A percentile compares a stretch with the other conserved stretches of the same genome.
phyloP scores from a whole-genome alignment of 192 early-diverging fungal genomes.

The Piromyces sp. region DNA sequence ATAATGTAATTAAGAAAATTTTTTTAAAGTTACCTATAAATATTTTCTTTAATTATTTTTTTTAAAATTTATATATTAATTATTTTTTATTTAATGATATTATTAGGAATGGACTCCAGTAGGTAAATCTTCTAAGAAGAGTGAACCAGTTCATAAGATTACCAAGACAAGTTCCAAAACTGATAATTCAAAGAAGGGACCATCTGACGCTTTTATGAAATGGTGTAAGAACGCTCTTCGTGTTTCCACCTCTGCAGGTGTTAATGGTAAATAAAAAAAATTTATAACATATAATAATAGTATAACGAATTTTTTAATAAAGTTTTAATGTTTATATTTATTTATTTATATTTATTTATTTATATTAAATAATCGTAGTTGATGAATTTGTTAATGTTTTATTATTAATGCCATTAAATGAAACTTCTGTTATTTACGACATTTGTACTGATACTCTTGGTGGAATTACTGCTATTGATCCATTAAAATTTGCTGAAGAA shows the following conservation, averaged over 20 bases:
- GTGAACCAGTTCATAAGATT: background rate
- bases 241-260: background rate
- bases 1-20: too few species aligned
- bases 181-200: background rate
- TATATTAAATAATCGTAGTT: background rate
- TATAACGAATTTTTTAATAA: too few species aligned
- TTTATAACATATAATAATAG: too few species aligned
- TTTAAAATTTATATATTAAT: too few species aligned
- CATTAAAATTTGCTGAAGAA: background rate
- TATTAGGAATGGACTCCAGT: background rate
- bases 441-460: background rate
- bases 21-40: too few species aligned
- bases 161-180: background rate
- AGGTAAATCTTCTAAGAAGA: background rate
- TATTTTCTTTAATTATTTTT: too few species aligned
- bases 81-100: too few species aligned
- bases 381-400: background rate
- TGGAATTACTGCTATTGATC: background rate
- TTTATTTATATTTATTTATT: too few species aligned
- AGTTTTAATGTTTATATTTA: too few species aligned
- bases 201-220: background rate
- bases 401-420: background rate
- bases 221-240: background rate
- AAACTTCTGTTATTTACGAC: background rate
- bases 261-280: background rate